Evolutionary conservation across 2,329 filamentous ascomycete species (phyloP).

Genomic region (Purpureocillium takamizusanense): DNA sequence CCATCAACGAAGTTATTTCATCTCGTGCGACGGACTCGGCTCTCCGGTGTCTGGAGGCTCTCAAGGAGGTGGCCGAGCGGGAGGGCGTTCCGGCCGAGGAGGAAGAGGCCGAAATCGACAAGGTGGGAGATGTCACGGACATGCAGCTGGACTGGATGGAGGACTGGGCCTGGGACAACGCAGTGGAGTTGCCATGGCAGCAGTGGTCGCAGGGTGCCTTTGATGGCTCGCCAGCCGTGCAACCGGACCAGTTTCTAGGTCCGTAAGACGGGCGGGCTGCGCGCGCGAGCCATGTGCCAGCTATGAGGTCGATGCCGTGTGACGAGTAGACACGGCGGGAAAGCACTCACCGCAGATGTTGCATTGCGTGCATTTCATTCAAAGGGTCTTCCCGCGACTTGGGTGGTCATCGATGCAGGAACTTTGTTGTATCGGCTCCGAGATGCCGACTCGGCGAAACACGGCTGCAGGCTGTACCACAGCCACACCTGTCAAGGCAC

Average conservation of each 20-base stretch:
- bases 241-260: neutral
- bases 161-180: conserved; percentile 18
- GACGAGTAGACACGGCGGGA: too few species aligned
- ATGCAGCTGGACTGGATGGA: conserved; percentile 15
- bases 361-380: too few species aligned
- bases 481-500: too few species aligned
- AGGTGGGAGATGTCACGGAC: conserved; percentile 4
- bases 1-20: conserved; percentile 21
- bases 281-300: too few species aligned
- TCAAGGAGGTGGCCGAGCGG: conserved; percentile 23
- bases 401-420: too few species aligned
- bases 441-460: too few species aligned
- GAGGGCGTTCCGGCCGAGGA: conserved; percentile 11
- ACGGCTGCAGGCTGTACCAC: too few species aligned
- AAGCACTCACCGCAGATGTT: too few species aligned
- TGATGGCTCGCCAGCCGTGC: neutral
- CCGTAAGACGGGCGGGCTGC: neutral
- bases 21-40: conserved; percentile 15
- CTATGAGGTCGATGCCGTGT: too few species aligned
- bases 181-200: conserved; percentile 8
- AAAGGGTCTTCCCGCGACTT: too few species aligned
- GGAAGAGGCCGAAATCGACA: conserved; percentile 4
- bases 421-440: too few species aligned
- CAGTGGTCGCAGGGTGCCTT: conserved; percentile 7
- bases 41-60: conserved; percentile 18